A percentile compares a stretch with the other conserved stretches of the same genome.
Conservation (phyloP, 352 stramenopile species). For the Globisporangium megalacanthum region DNA sequence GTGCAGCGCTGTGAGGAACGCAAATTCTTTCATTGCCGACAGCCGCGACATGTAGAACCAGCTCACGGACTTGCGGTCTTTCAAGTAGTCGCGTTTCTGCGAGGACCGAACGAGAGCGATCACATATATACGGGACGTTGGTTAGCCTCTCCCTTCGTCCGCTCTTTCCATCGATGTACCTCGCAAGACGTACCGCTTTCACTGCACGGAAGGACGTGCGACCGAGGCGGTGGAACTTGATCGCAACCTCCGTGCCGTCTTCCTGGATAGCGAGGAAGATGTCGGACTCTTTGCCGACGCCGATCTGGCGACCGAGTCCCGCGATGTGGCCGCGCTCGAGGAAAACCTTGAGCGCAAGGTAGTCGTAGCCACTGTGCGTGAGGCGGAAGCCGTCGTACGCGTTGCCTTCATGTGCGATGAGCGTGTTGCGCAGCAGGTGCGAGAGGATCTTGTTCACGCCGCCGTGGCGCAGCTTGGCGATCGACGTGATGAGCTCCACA, state of each 20-base stretch:
- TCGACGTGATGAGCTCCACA: constrained; percentile 93
- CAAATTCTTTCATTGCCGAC: constrained; percentile 98
- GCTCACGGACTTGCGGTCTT: constrained; percentile 91
- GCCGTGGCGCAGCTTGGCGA: constrained; percentile 97
- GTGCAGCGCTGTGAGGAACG: constrained; percentile 98
- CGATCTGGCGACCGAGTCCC: constrained; percentile 92
- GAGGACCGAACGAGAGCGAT: not conserved
- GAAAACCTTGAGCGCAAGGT: constrained; percentile 96
- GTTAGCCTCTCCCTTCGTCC: not conserved
- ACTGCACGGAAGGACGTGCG: constrained; percentile 97
- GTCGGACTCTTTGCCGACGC: constrained; percentile 99
- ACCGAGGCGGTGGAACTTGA: constrained; percentile 99
- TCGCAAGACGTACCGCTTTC: constrained; percentile 51
- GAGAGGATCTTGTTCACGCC: constrained; percentile 97
- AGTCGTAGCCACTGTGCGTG: constrained; percentile 99
- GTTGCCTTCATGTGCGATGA: constrained; percentile 96
- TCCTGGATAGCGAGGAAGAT: constrained; percentile 95
- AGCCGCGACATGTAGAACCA: constrained; percentile 99
- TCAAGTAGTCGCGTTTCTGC: constrained; percentile 98
- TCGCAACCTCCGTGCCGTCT: constrained; percentile 95
- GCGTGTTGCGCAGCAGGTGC: constrained; percentile 96
- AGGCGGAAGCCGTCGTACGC: constrained; percentile 98
- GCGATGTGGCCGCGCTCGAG: constrained; percentile 91
- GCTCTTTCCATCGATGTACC: not conserved
- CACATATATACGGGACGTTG: no score